Evolutionary conservation across 208 protist species (phyloP), one percentile per base, ranked within the genome.

Genomic region (Crithidia thermophila): DNA sequence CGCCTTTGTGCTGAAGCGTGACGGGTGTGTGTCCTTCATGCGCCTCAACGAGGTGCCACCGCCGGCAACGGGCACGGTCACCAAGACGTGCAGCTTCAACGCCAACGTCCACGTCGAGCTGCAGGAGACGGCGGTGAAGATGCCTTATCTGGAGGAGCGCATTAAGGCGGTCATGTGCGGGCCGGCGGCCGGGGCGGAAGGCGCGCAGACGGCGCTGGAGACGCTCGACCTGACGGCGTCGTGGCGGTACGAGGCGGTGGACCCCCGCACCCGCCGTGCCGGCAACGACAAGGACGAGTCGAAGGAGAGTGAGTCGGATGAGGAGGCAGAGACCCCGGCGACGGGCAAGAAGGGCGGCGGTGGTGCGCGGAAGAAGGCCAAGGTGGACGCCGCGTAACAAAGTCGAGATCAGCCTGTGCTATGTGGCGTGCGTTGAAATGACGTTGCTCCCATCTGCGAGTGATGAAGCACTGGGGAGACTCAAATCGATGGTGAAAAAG

Each of bases 221-320:
- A 62, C 67, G 20, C 77, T 94, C 11, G 79, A 94, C 73, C 52
- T 94, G 46, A 90, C 72, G 40, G 81, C 83, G n/a, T 75, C 85
- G 72, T 96, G 90, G 88, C 79, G 83, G 51, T 80, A 85, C 51
- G 84, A 88, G 45, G 74, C 74, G 1, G 65, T 79, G 1, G 86
- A 93, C 61, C 86, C 86, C 0, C 90, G 85, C 9, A 78, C 65
- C 21, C 88, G 85, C 46, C 67, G 63, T 33, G 56, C 77, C 25
- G 42, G 43, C 27, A 65, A 75, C 39, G 56, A 57, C 49, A 55
- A 55, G 36, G 56, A 58, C 1, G 42, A 76, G 33, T 63, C 55
- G 49, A 64, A 67, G 23, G 60, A 50, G 9, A 50, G 50, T 27
- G 67, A 57, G 8, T 49, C 25, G 1, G 67, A 77, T 11, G 53